Evolutionary conservation across 805 yeast genomes (phyloP), one percentile per base, ranked within the genome.

Genomic region (Lachancea sp.): DNA sequence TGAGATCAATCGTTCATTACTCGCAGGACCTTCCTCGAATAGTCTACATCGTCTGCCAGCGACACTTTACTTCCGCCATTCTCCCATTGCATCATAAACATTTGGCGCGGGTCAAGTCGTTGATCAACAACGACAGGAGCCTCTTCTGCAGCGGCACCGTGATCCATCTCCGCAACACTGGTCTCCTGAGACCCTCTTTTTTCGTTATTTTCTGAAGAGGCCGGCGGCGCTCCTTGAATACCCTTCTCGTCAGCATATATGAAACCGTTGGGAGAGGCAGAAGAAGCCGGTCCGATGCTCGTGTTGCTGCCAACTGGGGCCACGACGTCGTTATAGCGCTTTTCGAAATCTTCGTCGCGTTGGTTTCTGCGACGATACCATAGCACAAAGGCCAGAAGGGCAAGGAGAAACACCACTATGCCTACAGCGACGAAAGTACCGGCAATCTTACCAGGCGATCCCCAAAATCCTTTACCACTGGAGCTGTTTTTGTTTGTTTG

Each of bases 391-490:
- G 75, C 67, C 55, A 73, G 48, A 49, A 82, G 49, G 0, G 71
- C 61, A 0, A 66, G 53, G 0, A 82, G 36, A 0, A 80, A 38
- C 0, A 66, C 75, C 1, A 81, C 80, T 1, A 87, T 54, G 1
- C 90, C 95, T 15, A 87, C 93, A 0, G 77, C 89, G 2, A 84
- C 78, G 64, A 87, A 87, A 0, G 88, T 84, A 2, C 95, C 96
- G 0, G 90, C 95, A 1, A 87, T 93, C 58, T 82, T 84, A 0
- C 91, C 95, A 38, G 77, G 77, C 38, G 78, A 68, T 46, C 73
- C 71, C 72, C 84, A 87, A 58, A 82, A 87, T 2, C 80, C 68
- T 19, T 34, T 34, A 6, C 22, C 34, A 16, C 55, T 57, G 9
- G 55, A 55, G 22, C 41, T 39, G 17, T 37, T 42, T 15, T 37